Conservation (phyloP, 257 asterid genomes). For the Ajuga chamaepitys region DNA sequence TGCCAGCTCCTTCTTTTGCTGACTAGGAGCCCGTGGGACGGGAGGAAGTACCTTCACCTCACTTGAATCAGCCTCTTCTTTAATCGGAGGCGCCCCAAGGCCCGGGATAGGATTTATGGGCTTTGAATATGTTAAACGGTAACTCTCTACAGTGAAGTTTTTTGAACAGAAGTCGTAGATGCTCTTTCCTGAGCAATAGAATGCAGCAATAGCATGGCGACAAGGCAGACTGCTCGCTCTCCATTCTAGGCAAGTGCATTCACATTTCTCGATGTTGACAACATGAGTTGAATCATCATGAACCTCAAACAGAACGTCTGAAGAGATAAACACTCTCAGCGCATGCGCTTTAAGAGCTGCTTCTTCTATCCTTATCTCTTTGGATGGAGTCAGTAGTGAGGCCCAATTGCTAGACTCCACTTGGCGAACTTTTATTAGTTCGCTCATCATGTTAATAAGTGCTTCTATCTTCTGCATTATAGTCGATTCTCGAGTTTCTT, state of each 20-base stretch:
- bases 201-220: conserved; percentile 73
- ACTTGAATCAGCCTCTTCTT: conserved; percentile 33
- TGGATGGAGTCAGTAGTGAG: conserved; percentile 61
- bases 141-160: conserved; percentile 50
- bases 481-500: conserved; percentile 58
- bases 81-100: conserved; percentile 30
- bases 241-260: conserved; percentile 89
- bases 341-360: conserved; percentile 44
- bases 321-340: conserved; percentile 63
- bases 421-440: conserved; percentile 42
- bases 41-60: conserved; percentile 65
- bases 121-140: conserved; percentile 40
- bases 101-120: conserved; percentile 46
- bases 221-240: conserved; percentile 58
- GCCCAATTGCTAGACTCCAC: conserved; percentile 46
- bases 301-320: conserved; percentile 71
- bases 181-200: conserved; percentile 35
- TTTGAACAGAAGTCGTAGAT: conserved; percentile 62
- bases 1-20: conserved; percentile 40
- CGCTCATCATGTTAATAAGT: conserved; percentile 42
- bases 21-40: conserved; percentile 24
- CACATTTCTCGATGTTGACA: conserved; percentile 54
- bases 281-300: conserved; percentile 81
- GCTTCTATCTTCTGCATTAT: conserved; percentile 82
- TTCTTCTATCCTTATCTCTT: conserved; percentile 51